These are phyloP conservation scores for Geotrichum citri-aurantii DNA, from an alignment of 1,139 yeast species.

Conservation along the genomic window DNA sequence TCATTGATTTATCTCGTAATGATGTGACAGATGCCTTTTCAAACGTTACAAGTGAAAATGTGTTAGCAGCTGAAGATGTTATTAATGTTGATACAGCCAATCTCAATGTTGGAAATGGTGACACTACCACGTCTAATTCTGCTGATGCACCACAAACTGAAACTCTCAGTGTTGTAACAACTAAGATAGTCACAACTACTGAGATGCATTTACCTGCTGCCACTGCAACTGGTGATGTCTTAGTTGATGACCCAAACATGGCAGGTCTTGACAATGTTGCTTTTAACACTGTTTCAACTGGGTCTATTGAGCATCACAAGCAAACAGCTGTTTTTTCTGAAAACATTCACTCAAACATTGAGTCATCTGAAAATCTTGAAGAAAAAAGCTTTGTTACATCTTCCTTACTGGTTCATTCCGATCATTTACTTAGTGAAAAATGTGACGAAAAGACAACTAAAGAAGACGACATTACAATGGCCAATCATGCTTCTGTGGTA, in stretches of 20 bases:
- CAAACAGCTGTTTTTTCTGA: not conserved
- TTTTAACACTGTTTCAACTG: not conserved
- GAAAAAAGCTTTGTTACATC: not conserved
- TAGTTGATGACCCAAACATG: too few species aligned
- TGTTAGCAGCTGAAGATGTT: conserved; percentile 2
- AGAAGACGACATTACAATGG: not conserved
- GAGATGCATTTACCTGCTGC: too few species aligned
- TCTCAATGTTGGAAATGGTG: not conserved
- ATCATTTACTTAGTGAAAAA: not conserved
- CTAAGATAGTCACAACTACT: not conserved
- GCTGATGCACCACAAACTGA: not conserved
- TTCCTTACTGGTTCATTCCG: not conserved
- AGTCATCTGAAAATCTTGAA: not conserved
- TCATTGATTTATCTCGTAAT: not conserved
- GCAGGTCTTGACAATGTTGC: not conserved
- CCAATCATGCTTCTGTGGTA: not conserved
- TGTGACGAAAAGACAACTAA: not conserved
- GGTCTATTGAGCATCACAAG: not conserved
- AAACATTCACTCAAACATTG: conserved; percentile 13
- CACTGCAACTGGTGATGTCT: too few species aligned
- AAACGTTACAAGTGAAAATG: not conserved
- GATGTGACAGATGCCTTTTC: not conserved
- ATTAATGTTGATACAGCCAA: not conserved
- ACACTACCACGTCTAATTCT: not conserved
- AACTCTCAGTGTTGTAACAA: not conserved